phyloP scores from a whole-genome alignment of 352 stramenopile genomes.

The Stramenopiles sp. region DNA sequence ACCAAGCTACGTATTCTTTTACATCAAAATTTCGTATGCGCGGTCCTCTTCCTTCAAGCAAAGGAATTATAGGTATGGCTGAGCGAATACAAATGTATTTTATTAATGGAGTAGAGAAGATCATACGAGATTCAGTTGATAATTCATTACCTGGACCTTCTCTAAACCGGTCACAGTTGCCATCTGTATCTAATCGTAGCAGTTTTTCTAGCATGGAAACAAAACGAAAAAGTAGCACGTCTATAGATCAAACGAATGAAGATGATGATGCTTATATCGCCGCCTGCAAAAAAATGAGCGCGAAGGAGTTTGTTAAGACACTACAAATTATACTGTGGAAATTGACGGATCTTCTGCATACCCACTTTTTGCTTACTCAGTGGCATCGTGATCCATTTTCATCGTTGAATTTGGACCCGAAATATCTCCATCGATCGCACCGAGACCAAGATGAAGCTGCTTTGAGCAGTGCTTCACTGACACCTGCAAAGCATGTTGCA shows the following conservation, averaged over 20 bases:
- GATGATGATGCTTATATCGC: slow-evolving; percentile 3
- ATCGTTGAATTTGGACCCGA: not conserved
- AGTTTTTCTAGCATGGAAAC: not conserved
- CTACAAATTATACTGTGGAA: not conserved
- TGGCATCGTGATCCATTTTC: slow-evolving; percentile 2
- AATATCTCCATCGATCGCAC: not conserved
- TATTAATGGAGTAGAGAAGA: not conserved
- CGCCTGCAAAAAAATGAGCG: not conserved
- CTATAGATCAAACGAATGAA: not conserved
- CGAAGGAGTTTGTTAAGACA: not conserved
- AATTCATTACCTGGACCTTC: not conserved
- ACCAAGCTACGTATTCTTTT: not conserved
- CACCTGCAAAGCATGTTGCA: not conserved
- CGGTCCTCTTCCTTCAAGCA: not conserved
- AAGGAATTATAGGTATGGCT: not conserved
- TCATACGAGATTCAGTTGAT: not conserved
- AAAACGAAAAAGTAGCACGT: not conserved
- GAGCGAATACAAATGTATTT: slow-evolving; percentile 7
- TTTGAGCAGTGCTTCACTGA: not conserved
- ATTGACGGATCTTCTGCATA: not conserved
- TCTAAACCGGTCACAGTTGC: not conserved
- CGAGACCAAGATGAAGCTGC: not conserved
- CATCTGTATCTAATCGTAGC: not conserved
- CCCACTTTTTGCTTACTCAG: not conserved
- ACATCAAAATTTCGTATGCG: slow-evolving; percentile 1